These are phyloP conservation scores for Solanum dulcamara DNA, from an alignment of 257 asterid species.

Conservation along the genomic window DNA sequence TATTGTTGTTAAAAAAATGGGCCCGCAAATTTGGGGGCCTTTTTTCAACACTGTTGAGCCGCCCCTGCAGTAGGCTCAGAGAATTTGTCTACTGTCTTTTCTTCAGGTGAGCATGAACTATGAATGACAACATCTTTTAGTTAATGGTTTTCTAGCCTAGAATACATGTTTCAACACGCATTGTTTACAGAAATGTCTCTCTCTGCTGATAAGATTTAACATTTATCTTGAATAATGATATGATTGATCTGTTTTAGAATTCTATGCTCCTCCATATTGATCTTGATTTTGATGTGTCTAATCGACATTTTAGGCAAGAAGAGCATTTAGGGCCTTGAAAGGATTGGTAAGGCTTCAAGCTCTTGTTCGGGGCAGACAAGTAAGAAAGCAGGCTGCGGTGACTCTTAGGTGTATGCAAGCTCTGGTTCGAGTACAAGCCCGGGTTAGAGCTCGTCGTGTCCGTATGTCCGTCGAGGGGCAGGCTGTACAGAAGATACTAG, in stretches of 20 bases:
- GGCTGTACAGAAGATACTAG: constrained; percentile 68
- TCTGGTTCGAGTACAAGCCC: constrained; percentile 92
- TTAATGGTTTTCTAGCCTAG: not conserved
- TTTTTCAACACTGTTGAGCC: too few species aligned
- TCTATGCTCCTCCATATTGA: not conserved
- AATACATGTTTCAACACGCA: not conserved
- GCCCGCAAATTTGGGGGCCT: too few species aligned
- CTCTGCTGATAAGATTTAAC: not conserved
- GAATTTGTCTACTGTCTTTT: not conserved
- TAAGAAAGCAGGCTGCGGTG: constrained; percentile 87
- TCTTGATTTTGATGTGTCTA: not conserved
- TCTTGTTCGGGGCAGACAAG: constrained; percentile 81
- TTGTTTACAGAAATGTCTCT: not conserved
- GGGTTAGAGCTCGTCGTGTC: constrained; percentile 82
- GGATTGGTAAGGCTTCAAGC: constrained; percentile 97
- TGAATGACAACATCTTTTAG: not conserved
- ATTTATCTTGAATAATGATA: not conserved
- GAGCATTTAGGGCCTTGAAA: constrained; percentile 83
- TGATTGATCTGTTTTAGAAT: not conserved
- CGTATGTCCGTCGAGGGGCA: constrained; percentile 84
- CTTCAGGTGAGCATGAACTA: not conserved
- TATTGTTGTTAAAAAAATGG: too few species aligned
- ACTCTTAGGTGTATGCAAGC: constrained; percentile 98
- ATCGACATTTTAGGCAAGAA: constrained; percentile 51
- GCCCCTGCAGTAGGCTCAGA: not conserved